Evolutionary conservation across 352 stramenopile species (phyloP), one percentile per base, ranked within the genome.

Genomic region (Pythium periplocum): DNA sequence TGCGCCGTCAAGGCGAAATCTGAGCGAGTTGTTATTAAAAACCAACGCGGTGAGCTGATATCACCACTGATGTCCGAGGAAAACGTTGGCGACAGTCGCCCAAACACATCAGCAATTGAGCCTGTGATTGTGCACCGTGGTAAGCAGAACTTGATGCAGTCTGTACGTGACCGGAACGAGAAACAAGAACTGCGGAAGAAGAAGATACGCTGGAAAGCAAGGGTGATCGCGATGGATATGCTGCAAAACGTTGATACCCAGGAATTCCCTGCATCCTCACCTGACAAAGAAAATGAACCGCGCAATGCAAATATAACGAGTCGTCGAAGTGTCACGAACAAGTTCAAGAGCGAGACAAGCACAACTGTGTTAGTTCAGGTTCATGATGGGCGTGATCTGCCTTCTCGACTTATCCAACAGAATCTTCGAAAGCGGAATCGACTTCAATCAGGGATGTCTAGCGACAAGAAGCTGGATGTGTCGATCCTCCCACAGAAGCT

Each of bases 141-240:
- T 26, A 26, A 26, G 17, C 17, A 26, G 17, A 26, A 26, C 17
- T 26, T 26, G 17, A 26, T 26, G 17, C 17, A 26, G 17, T 26
- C 17, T 26, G 17, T 26, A 26, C 17, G 17, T 26, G 17, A 26
- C 17, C 17, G 17, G 32, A 26, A 72, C 26, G 26, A 37, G 38
- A 51, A 71, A 43, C 33, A 46, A 30, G 61, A 55, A 9, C 11
- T 50, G 10, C 66, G 58, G 3, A 57, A 62, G 8, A 59, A 71
- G 17, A 66, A 55, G 6, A 51, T 84, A 11, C 72, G 72, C 9
- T 71, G 64, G 70, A 76, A 76, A 45, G 69, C 72, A 9, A 64
- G 77, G 12, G 44, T 86, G 26, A 76, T 87, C 26, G 72, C 77
- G 36, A 87, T 86, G 74, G 68, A 86, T 49, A 61, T 60, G 7